Evolutionary conservation across 176 grass and related monocot species (phyloP), one percentile per base, ranked within the genome.

Genomic region (Microstegium vimineum): DNA sequence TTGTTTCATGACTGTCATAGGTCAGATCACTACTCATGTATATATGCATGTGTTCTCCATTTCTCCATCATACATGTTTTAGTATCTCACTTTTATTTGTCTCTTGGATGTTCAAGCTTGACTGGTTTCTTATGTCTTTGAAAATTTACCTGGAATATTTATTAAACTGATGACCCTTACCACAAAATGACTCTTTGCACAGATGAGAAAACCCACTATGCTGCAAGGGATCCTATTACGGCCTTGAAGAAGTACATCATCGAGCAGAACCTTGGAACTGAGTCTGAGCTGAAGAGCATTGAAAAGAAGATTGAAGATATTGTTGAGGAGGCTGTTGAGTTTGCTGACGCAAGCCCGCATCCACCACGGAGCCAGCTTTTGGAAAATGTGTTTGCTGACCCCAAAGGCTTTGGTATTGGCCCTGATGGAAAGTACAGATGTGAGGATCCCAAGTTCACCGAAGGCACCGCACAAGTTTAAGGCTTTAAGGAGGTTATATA

Each of bases 311-410:
- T 98, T 0, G 92, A 98, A 8, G 90, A 93, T 6, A 30, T 95
- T 26, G 80, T 98, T n/a, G 95, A 98, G 77, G 92, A 98, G 15
- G 95, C 95, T 0, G 95, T 98, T n/a, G 95, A 98, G 79, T 98
- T 95, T 1, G 95, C 95, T 0, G 95, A 98, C 9, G 78, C 92
- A 46, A 98, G 95, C 78, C 95, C 95, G 1, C 89, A 32, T 34
- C 95, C 95, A 51, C 95, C 92, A 22, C 84, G 92, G 64, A 98
- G 92, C 60, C 95, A 98, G 69, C 82, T 98, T 5, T 54, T 98
- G 42, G 95, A 98, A 69, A 95, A 95, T 12, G 95, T 98, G 27
- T 98, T 95, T 27, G 84, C 90, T 3, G 95, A 98, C 63, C 93
- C 96, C 45, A 99, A 89, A 51, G 96, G 96, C 43, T 99, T 99